These are phyloP conservation scores for Diaporthe aspalathi DNA, from an alignment of 2,329 filamentous ascomycete genomes.

Conservation along the genomic window DNA sequence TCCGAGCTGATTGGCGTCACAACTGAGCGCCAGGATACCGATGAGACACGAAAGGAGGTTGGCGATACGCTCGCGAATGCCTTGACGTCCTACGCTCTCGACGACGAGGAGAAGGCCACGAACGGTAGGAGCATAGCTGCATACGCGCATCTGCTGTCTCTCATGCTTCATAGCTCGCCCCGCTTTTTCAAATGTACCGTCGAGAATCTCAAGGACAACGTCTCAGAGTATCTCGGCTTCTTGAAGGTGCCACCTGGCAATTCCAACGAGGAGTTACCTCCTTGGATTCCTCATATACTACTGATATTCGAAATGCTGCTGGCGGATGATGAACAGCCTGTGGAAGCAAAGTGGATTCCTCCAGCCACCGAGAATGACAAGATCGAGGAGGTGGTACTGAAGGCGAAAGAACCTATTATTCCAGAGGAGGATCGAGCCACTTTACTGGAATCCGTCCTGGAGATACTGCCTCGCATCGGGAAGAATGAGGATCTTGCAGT, in stretches of 20 bases:
- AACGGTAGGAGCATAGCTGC: slow-evolving; percentile 77
- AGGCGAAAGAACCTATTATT: slow-evolving; percentile 71
- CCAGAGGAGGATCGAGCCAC: slow-evolving; percentile 72
- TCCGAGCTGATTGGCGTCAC: slow-evolving; percentile 86
- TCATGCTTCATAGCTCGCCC: slow-evolving; percentile 83
- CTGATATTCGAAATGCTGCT: slow-evolving; percentile 90
- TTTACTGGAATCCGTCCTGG: slow-evolving; percentile 82
- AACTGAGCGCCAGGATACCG: slow-evolving; percentile 67
- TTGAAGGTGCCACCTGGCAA: slow-evolving; percentile 77
- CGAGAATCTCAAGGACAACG: slow-evolving; percentile 79
- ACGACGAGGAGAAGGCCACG: slow-evolving; percentile 74
- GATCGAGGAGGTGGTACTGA: slow-evolving; percentile 66
- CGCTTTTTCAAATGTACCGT: slow-evolving; percentile 83
- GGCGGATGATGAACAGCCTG: slow-evolving; percentile 87
- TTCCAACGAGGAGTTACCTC: slow-evolving; percentile 81
- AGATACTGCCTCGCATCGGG: slow-evolving; percentile 85
- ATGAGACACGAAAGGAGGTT: slow-evolving; percentile 75
- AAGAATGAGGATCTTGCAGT: slow-evolving; percentile 89
- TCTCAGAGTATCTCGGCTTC: slow-evolving; percentile 81
- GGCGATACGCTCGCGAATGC: slow-evolving; percentile 86
- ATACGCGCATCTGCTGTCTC: slow-evolving; percentile 89
- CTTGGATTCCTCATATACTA: slow-evolving; percentile 92
- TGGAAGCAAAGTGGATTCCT: slow-evolving; percentile 76
- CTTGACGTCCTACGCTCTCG: slow-evolving; percentile 74
- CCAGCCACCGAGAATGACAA: slow-evolving; percentile 63